Percentiles rank a stretch among this genome's conserved stretches.
Evolutionary conservation across 1,284 basidiomycete genomes (phyloP).

Genomic region (Trametes pubescens): DNA sequence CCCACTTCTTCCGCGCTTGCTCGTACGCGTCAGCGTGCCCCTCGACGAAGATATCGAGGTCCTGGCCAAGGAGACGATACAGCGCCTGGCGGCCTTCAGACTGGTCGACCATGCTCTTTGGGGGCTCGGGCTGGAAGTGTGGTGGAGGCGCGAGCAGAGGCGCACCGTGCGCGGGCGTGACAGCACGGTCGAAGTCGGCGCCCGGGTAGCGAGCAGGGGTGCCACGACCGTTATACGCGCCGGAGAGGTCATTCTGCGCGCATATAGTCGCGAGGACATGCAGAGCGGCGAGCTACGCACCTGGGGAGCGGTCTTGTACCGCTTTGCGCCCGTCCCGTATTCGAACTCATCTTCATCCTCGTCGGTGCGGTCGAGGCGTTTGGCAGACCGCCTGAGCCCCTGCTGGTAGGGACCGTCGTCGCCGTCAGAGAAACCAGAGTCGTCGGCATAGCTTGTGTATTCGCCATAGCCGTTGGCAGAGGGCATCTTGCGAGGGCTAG

Average conservation of each 20-base stretch:
- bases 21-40: constrained; percentile 39
- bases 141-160: neutral
- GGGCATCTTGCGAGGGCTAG: constrained; percentile 4
- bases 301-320: constrained; percentile 32
- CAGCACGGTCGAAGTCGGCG: constrained; percentile 2
- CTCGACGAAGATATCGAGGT: constrained; percentile 37
- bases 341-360: constrained; percentile 33
- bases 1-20: constrained; percentile 42
- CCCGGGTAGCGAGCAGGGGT: constrained; percentile 16
- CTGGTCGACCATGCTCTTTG: neutral
- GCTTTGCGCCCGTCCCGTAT: constrained; percentile 34
- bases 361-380: constrained; percentile 32
- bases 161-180: constrained; percentile 6
- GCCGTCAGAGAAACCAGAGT: neutral
- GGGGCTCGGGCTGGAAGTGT: neutral
- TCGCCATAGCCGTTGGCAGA: constrained; percentile 10
- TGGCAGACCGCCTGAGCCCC: constrained; percentile 28
- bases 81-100: constrained; percentile 28
- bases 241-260: constrained; percentile 24
- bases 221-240: constrained; percentile 21
- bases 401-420: constrained; percentile 21
- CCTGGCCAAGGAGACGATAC: constrained; percentile 38
- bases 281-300: constrained; percentile 8
- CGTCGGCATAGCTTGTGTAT: constrained; percentile 1
- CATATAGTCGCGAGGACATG: constrained; percentile 5